Evolutionary conservation across 495 filamentous ascomycete genomes (phyloP), one percentile per base, ranked within the genome.

Genomic region (Penicillium malachiteum): DNA sequence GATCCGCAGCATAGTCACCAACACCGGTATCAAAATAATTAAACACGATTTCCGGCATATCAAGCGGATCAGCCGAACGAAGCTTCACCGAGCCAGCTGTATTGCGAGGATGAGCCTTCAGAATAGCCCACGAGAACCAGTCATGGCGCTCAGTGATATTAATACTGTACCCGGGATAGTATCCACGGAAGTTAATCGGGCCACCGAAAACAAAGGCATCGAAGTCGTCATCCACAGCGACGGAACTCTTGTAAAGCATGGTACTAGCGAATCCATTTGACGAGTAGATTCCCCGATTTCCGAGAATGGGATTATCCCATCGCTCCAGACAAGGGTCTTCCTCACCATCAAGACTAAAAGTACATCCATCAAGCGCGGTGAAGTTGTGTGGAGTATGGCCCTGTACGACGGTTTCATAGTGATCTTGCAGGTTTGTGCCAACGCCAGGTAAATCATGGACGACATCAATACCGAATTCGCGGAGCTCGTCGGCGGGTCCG

Each of bases 361-460:
- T 80, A 66, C 81, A 84, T 7, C 69, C 73, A 5, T 69, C 49
- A 35, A 80, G 66, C 0, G 72, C 63, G 0, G 65, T 59, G 54
- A 75, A 80, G 61, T 79, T 66, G 16, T 63, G 45, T 17, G 78
- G 74, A 7, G 71, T 65, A 2, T 74, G 67, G 45, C 70, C 78
- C 33, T 75, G 71, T 6, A 86, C 75, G 33, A 71, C 60, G 18
- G 71, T 75, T 52, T 87, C 84, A 62, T 84, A 82, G 64, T 83
- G 83, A 58, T 89, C 84, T 50, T 88, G 85, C 1, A 89, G 67
- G 60, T 89, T 89, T 13, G 74, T 74, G 37, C 87, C 87, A 0
- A 89, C 85, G 14, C 81, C 83, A 0, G 86, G 84, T 0, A 85
- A 71, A 58, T 87, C 79, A 26, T 69, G 55, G 0, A 87, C 53